Evolutionary conservation across 208 protist genomes (phyloP).

Genomic region (Leishmania mexicana): DNA sequence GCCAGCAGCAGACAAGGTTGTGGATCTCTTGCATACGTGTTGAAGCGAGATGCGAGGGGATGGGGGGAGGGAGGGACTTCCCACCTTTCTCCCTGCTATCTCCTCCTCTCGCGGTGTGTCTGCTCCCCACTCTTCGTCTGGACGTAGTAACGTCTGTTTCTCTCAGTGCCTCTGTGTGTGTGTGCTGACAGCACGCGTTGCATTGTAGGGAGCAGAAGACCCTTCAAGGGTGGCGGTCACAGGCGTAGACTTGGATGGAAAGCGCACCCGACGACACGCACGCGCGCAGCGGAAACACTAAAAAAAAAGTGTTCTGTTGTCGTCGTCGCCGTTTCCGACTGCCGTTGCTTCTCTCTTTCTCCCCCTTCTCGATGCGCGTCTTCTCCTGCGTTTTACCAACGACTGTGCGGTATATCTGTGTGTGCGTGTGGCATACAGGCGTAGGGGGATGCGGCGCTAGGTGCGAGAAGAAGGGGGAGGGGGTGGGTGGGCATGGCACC

Average conservation of each 20-base stretch:
- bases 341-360: background rate
- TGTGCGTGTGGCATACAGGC: background rate
- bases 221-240: background rate
- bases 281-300: background rate
- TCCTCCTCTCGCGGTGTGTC: background rate
- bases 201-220: background rate
- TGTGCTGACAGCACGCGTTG: background rate
- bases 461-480: background rate
- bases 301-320: background rate
- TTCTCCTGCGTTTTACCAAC: background rate
- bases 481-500: background rate
- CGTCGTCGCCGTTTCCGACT: background rate
- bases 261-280: background rate
- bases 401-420: background rate
- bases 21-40: background rate
- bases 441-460: background rate
- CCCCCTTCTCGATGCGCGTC: background rate
- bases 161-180: background rate
- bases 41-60: background rate
- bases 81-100: background rate
- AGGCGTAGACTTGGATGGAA: background rate
- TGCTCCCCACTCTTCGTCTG: background rate
- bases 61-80: background rate
- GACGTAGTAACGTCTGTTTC: background rate
- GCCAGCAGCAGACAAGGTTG: background rate